A percentile compares a stretch with the other conserved stretches of the same genome.
These are phyloP conservation scores for Pinus tabuliformis DNA, from an alignment of 75 land plant genomes.

Conservation along the genomic window DNA sequence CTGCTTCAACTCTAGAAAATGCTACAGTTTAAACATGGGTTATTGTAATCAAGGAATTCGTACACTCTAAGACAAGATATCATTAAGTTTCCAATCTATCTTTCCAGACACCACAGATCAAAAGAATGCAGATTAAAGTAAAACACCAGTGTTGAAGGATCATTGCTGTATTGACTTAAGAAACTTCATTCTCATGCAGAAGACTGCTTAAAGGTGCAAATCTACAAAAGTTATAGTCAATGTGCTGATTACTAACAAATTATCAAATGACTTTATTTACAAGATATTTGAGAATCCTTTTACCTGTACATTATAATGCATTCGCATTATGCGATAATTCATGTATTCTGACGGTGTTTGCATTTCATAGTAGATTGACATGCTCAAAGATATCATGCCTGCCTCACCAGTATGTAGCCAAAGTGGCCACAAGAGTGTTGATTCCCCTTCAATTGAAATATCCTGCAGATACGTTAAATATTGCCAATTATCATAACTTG, in stretches of 20 bases:
- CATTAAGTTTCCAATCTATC: neutral
- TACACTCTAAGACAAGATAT: neutral
- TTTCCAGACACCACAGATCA: neutral
- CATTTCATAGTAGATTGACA: constrained; percentile 80
- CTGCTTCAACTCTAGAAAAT: neutral
- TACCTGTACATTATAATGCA: constrained; percentile 78
- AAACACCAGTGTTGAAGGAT: neutral
- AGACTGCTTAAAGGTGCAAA: neutral
- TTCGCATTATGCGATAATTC: constrained; percentile 69
- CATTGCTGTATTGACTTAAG: neutral
- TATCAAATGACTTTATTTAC: too few relatives aligned
- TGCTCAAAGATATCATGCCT: constrained; percentile 56
- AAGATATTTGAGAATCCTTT: neutral
- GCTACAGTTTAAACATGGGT: neutral
- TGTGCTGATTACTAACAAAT: too few relatives aligned
- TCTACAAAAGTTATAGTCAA: too few relatives aligned
- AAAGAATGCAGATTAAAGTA: neutral
- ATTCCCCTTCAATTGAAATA: constrained; percentile 51
- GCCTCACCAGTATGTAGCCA: constrained; percentile 80
- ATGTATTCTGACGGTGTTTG: constrained; percentile 48
- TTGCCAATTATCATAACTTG: neutral
- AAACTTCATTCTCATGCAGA: neutral
- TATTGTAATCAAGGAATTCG: neutral
- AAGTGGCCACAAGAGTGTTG: constrained; percentile 82
- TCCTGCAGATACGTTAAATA: constrained; percentile 25